Evolutionary conservation across 1,284 basidiomycete species (phyloP).

Genomic region (Cystobasidium sp.): DNA sequence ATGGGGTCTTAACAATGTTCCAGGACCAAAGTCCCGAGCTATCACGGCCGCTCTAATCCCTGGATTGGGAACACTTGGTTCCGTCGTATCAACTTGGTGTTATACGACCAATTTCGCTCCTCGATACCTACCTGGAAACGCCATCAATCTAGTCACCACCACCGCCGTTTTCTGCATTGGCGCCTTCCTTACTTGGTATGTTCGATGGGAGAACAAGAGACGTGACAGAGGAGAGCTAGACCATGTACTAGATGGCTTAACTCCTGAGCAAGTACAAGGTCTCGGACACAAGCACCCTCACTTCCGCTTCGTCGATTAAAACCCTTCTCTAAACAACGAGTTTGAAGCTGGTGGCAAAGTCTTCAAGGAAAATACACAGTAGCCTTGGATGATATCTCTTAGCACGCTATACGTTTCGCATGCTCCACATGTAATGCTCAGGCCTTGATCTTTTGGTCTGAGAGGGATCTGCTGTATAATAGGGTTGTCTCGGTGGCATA

Average conservation of each 20-base stretch:
- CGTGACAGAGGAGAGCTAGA: constrained; percentile 48
- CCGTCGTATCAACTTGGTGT: constrained; percentile 42
- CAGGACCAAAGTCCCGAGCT: constrained; percentile 45
- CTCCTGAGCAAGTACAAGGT: constrained; percentile 35
- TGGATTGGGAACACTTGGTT: constrained; percentile 40
- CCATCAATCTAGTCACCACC: constrained; percentile 32
- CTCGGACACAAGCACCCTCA: constrained; percentile 48
- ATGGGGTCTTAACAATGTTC: constrained; percentile 49
- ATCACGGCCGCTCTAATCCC: constrained; percentile 49
- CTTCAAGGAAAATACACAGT: too few species aligned
- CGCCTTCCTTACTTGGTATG: constrained; percentile 43
- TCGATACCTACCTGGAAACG: constrained; percentile 30
- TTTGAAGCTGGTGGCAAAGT: too few species aligned
- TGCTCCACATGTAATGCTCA: too few species aligned
- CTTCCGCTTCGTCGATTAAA: constrained; percentile 44
- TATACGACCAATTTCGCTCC: constrained; percentile 35
- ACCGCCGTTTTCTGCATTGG: constrained; percentile 21
- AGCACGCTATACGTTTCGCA: too few species aligned
- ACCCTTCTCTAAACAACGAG: too few species aligned
- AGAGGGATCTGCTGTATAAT: too few species aligned
- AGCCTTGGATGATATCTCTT: too few species aligned
- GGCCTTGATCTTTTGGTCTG: too few species aligned
- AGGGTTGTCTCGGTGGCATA: too few species aligned
- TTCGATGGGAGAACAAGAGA: constrained; percentile 47
- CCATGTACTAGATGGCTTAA: constrained; percentile 47